Percentiles rank a stretch among this genome's conserved stretches.
Evolutionary conservation across 73 alveolate species (phyloP).

Genomic region (Uronychia setigera): DNA sequence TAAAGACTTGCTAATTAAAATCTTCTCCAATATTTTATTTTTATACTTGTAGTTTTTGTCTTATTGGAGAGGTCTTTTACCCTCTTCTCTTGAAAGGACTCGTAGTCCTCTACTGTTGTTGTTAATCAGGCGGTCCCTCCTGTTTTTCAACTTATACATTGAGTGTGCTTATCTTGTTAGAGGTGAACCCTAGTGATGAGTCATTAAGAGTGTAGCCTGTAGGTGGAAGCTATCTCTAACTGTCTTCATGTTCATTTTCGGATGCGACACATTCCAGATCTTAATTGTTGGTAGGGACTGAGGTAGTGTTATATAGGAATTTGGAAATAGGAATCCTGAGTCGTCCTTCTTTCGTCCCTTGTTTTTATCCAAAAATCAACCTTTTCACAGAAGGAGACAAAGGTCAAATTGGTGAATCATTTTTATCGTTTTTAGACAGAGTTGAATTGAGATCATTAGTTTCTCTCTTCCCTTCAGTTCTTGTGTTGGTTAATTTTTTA

Average conservation of each 20-base stretch:
- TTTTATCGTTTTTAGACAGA: not conserved
- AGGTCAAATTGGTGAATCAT: not conserved
- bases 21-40: not conserved
- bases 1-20: not conserved
- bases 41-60: not conserved
- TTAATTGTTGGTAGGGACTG: not conserved
- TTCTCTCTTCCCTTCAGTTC: not conserved
- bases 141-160: not conserved
- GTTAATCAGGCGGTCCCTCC: not conserved
- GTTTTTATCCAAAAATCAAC: not conserved
- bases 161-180: not conserved
- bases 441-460: not conserved
- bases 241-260: not conserved
- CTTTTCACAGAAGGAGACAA: too few relatives aligned
- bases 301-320: too few relatives aligned
- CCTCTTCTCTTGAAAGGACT: not conserved
- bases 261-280: constrained; percentile 2
- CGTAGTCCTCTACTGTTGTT: not conserved
- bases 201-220: not conserved
- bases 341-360: not conserved
- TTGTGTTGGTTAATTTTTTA: not conserved
- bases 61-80: not conserved
- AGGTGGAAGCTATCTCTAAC: not conserved
- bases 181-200: not conserved
- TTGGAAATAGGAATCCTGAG: too few relatives aligned